Base-by-base conservation (phyloP, 768 basidiomycete genomes). In the Leucogyrophana mollusca region DNA sequence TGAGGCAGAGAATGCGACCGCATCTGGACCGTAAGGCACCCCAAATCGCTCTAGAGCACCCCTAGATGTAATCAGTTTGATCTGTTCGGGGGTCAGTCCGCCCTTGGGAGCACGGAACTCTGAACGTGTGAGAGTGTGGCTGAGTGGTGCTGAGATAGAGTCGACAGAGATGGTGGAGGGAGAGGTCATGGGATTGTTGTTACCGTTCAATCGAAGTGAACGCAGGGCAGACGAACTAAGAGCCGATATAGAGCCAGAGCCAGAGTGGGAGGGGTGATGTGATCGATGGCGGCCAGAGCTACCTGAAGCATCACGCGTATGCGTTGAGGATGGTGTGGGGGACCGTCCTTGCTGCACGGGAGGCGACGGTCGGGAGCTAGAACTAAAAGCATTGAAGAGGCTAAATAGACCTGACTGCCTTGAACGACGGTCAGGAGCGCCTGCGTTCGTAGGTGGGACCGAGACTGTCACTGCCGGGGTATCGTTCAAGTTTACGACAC, bases 131-230 rank as follows among this genome's bases (percentile, higher is more conserved):
- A 77, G 68, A 9, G 90, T 91, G 60, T 92, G 86, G 5, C 82
- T 75, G 8, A 92, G 76, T 6, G 90, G 90, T 4, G 85, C 59
- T 4, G 87, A 89, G 47, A 92, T 91, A 9, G 79, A 86, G 52
- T 80, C 72, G 27, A 90, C 70, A 14, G 88, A 88, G 46, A 88
- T 81, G 43, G 76, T 69, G 16, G 87, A 87, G 7, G 86, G 80
- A 2, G 83, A 87, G 25, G 74, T 80, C 38, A 82, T 72, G 45
- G 69, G 65, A 48, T 64, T 64, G 13, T 66, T 66, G 44, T 70
- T 67, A 21, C 27, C 63, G 58, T 36, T 77, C 73, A 51, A 69
- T 70, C 60, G 79, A 72, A 49, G 50, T 0, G 76, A 69, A 34
- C 81, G 76, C 64, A 80, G 76, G 37, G 70, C 66, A 6, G 69